These are phyloP conservation scores for Solanum pimpinellifolium DNA, from an alignment of 257 asterid genomes.

Conservation along the genomic window DNA sequence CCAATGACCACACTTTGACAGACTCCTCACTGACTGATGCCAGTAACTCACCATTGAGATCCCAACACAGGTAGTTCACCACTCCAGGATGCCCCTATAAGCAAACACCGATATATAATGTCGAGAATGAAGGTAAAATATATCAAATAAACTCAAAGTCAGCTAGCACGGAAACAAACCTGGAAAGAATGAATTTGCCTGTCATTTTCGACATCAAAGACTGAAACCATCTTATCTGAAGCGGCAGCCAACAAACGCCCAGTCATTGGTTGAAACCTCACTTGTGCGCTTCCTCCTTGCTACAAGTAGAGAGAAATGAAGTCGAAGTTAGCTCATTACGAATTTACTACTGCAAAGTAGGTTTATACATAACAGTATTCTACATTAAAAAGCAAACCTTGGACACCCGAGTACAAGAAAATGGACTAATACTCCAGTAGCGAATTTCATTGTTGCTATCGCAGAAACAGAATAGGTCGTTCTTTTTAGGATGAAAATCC, in stretches of 20 bases:
- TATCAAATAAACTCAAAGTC: neutral
- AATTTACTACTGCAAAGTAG: neutral
- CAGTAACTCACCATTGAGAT: constrained; percentile 9
- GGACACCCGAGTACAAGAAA: constrained; percentile 1
- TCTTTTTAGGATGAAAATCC: constrained; percentile 14
- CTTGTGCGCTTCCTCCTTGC: constrained; percentile 13
- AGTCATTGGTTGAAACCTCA: constrained; percentile 12
- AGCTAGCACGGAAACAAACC: neutral
- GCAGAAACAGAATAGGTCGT: constrained; percentile 7
- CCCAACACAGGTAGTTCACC: constrained; percentile 14
- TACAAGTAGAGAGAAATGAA: neutral
- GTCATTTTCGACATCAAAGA: constrained; percentile 12
- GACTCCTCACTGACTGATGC: constrained; percentile 19
- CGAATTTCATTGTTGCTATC: constrained; percentile 8
- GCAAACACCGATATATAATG: neutral
- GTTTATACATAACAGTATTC: neutral
- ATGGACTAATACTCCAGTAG: constrained; percentile 6
- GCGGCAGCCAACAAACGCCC: constrained; percentile 12
- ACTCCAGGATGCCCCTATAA: constrained; percentile 12
- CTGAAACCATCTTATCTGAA: constrained; percentile 11
- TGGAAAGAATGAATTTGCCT: constrained; percentile 4
- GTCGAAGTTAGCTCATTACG: neutral
- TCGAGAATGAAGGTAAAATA: neutral
- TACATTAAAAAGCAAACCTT: constrained; percentile 1
- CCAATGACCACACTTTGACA: constrained; percentile 11